Conservation (phyloP, 768 basidiomycete species). For the Hortiboletus flavorubellus region DNA sequence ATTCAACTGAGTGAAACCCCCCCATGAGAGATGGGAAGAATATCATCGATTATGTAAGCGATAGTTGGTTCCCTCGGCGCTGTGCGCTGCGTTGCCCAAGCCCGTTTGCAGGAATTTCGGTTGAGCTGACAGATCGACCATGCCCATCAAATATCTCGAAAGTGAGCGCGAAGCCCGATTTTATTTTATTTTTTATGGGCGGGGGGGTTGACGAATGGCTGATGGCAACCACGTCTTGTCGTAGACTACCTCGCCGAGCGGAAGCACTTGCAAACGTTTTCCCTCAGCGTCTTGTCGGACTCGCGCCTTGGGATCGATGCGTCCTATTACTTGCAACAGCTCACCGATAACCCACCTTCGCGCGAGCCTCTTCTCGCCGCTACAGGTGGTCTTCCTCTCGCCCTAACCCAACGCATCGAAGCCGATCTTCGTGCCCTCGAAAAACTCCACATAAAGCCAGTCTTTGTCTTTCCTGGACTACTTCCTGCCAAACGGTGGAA, state of each 20-base stretch:
- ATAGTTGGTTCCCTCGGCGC: slow-evolving; percentile 14
- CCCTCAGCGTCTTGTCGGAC: slow-evolving; percentile 79
- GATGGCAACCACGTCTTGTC: background rate
- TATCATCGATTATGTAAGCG: slow-evolving; percentile 27
- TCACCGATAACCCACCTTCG: slow-evolving; percentile 72
- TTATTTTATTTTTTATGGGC: background rate
- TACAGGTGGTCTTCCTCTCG: slow-evolving; percentile 91
- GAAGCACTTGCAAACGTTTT: slow-evolving; percentile 80
- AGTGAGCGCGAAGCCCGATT: slow-evolving; percentile 42
- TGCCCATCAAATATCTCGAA: slow-evolving; percentile 85
- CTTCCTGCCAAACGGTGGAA: slow-evolving; percentile 73
- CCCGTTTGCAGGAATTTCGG: background rate
- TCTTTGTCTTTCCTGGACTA: slow-evolving; percentile 96
- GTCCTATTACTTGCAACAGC: slow-evolving; percentile 76
- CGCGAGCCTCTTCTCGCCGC: slow-evolving; percentile 92
- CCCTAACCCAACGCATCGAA: slow-evolving; percentile 85
- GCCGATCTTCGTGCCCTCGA: slow-evolving; percentile 88
- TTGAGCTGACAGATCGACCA: slow-evolving; percentile 30
- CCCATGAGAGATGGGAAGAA: slow-evolving; percentile 7
- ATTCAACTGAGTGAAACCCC: background rate
- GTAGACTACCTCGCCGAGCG: slow-evolving; percentile 83
- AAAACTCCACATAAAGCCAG: slow-evolving; percentile 91
- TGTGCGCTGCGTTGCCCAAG: slow-evolving; percentile 24
- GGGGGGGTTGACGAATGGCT: background rate
- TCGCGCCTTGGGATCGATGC: slow-evolving; percentile 97